Percentiles rank a stretch among this genome's conserved stretches.
phyloP scores from a whole-genome alignment of 192 early-diverging fungal genomes.

The Glomus cerebriforme region DNA sequence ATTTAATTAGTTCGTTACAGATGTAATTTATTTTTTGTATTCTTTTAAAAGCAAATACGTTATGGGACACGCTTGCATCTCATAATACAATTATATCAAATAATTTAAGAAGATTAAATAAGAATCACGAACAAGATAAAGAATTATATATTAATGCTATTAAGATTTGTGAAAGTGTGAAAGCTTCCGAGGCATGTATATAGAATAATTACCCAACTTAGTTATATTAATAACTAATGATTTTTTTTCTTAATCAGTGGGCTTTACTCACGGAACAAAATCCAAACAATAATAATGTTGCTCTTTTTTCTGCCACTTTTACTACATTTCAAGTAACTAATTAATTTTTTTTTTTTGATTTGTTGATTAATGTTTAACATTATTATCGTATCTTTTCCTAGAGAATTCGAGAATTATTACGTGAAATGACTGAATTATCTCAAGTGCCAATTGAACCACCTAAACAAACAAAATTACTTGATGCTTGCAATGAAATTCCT shows the following conservation, averaged over 20 bases:
- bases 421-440: slow-evolving; percentile 71
- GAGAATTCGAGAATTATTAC: slow-evolving; percentile 66
- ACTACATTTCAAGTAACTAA: neutral
- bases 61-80: slow-evolving; percentile 65
- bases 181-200: slow-evolving; percentile 44
- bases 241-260: neutral
- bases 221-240: neutral
- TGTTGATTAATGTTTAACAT: slow-evolving; percentile 29
- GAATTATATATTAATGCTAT: slow-evolving; percentile 52
- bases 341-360: neutral
- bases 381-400: slow-evolving; percentile 41
- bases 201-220: neutral
- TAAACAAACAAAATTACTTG: slow-evolving; percentile 83
- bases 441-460: slow-evolving; percentile 89
- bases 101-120: slow-evolving; percentile 49
- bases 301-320: neutral
- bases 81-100: slow-evolving; percentile 64
- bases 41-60: slow-evolving; percentile 43
- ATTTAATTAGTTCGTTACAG: neutral
- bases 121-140: slow-evolving; percentile 34
- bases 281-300: neutral
- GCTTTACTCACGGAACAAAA: neutral
- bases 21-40: neutral
- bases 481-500: slow-evolving; percentile 74
- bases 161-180: slow-evolving; percentile 45